Percentiles rank a stretch among this genome's conserved stretches.
phyloP scores from a whole-genome alignment of 176 grass and related monocot genomes.

The Aegilops umbellulata region DNA sequence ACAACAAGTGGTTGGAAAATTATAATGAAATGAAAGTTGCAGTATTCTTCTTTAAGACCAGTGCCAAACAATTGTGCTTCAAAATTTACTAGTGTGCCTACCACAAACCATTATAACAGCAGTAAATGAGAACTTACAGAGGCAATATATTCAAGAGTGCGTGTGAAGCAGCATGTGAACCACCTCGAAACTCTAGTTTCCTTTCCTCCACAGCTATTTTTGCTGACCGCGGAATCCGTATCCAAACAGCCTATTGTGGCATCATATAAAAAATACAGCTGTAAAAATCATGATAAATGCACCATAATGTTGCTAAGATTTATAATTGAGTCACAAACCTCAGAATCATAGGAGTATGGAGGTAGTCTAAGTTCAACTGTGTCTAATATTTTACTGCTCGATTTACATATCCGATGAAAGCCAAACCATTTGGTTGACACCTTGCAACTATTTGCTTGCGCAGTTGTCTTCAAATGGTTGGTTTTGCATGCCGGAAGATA shows the following conservation, averaged over 20 bases:
- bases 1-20: slow-evolving; percentile 1
- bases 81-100: not conserved
- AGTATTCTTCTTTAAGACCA: not conserved
- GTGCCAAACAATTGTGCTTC: not conserved
- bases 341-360: slow-evolving; percentile 72
- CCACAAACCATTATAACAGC: not conserved
- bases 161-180: slow-evolving; percentile 86
- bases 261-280: slow-evolving; percentile 15
- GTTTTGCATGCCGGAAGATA: slow-evolving; percentile 50
- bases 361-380: slow-evolving; percentile 68
- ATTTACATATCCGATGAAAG: slow-evolving; percentile 84
- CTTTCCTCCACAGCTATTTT: slow-evolving; percentile 61
- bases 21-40: slow-evolving; percentile 1
- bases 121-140: slow-evolving; percentile 51
- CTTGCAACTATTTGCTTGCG: slow-evolving; percentile 76
- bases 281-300: not conserved
- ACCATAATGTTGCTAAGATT: slow-evolving; percentile 24
- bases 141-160: slow-evolving; percentile 79
- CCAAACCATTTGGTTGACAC: slow-evolving; percentile 98
- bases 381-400: slow-evolving; percentile 75
- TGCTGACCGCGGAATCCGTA: slow-evolving; percentile 60
- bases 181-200: slow-evolving; percentile 60
- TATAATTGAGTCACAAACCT: slow-evolving; percentile 40
- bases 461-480: slow-evolving; percentile 59
- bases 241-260: slow-evolving; percentile 70